Evolutionary conservation across 768 basidiomycete genomes (phyloP).

Genomic region (Fomitopsis pulvina): DNA sequence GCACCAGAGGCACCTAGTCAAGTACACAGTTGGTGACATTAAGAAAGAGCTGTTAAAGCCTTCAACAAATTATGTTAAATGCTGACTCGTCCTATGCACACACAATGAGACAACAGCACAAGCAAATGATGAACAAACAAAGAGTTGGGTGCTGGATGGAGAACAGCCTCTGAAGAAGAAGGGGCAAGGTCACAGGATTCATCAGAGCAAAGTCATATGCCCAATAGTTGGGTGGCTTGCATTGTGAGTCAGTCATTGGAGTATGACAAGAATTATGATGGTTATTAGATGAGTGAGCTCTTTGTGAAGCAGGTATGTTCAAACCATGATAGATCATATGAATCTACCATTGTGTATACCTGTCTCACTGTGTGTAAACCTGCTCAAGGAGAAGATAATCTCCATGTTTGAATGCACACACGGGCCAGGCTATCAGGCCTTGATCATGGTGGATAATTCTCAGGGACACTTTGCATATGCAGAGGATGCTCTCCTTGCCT

Average conservation of each 20-base stretch:
- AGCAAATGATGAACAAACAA: slow-evolving; percentile 28
- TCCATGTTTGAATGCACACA: slow-evolving; percentile 15
- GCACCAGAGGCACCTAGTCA: slow-evolving; percentile 1
- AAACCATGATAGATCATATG: neutral
- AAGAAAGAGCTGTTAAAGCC: neutral
- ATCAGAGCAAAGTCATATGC: slow-evolving; percentile 30
- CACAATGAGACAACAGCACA: slow-evolving; percentile 37
- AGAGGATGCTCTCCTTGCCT: slow-evolving; percentile 27
- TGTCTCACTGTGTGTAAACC: no score
- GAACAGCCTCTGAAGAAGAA: slow-evolving; percentile 33
- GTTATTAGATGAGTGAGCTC: slow-evolving; percentile 30
- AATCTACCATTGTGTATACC: no score
- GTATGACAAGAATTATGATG: slow-evolving; percentile 38
- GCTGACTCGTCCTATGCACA: slow-evolving; percentile 16
- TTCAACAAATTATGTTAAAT: slow-evolving; percentile 14
- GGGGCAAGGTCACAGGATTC: slow-evolving; percentile 30
- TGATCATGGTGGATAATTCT: slow-evolving; percentile 36
- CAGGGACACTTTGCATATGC: slow-evolving; percentile 35
- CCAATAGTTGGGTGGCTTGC: slow-evolving; percentile 23
- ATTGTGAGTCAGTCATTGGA: slow-evolving; percentile 22
- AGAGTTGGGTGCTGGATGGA: slow-evolving; percentile 29
- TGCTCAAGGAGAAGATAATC: slow-evolving; percentile 17
- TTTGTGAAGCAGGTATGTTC: slow-evolving; percentile 28
- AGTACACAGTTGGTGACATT: neutral
- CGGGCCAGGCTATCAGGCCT: slow-evolving; percentile 22